phyloP scores from a whole-genome alignment of 140 eudicot species.

The Senecio squalidus region DNA sequence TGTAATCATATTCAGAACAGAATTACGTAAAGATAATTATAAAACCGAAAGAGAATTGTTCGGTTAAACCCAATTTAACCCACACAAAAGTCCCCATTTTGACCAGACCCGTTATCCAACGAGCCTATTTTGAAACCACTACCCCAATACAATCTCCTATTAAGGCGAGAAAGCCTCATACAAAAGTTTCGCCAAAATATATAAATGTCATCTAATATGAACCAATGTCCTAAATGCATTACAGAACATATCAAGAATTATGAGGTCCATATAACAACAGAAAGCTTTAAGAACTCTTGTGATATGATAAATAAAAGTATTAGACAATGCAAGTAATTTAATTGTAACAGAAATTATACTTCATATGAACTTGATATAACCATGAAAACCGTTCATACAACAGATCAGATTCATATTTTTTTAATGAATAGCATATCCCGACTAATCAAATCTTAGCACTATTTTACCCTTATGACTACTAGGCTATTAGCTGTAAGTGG shows the following conservation, averaged over 20 bases:
- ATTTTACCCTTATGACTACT: conserved; percentile 5
- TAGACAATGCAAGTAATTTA: too few relatives aligned
- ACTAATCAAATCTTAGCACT: not conserved
- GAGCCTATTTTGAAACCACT: too few relatives aligned
- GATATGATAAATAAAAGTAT: not conserved
- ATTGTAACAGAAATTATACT: too few relatives aligned
- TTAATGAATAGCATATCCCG: not conserved
- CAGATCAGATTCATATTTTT: not conserved
- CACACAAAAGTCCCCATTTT: not conserved
- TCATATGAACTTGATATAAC: too few relatives aligned
- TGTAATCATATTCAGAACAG: not conserved
- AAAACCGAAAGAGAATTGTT: not conserved
- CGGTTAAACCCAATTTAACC: not conserved
- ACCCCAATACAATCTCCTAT: too few relatives aligned
- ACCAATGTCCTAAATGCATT: too few relatives aligned
- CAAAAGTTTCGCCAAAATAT: not conserved
- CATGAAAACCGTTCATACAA: not conserved
- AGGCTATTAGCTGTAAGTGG: not conserved
- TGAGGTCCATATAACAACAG: not conserved
- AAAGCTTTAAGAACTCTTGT: not conserved
- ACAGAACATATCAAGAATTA: not conserved
- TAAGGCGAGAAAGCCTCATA: not conserved
- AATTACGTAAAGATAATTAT: not conserved
- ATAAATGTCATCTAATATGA: too few relatives aligned
- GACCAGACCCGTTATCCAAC: not conserved